Evolutionary conservation across 495 filamentous ascomycete genomes (phyloP), one percentile per base, ranked within the genome.

Genomic region (Neurospora sp.): DNA sequence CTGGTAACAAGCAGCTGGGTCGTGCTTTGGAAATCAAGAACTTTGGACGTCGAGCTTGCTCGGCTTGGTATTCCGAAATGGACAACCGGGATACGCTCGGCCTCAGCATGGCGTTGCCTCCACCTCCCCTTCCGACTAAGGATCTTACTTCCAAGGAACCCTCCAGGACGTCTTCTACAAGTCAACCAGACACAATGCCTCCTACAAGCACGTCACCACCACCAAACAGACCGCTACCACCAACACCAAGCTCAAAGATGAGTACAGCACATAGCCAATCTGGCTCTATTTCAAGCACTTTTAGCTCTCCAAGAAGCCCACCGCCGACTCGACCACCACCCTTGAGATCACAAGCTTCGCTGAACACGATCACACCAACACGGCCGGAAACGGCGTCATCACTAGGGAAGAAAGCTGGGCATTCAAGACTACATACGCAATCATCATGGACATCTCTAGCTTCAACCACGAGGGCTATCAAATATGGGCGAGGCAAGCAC

Each of bases 401-500:
- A 4, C 70, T 75, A 4, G 35, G 70, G 2, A 39, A 69, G 46
- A 74, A 70, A 14, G 18, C 73, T 77, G 59, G 78, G 76, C 8
- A 78, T 79, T 18, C 77, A 80, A 1, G 74, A 76, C 14, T 83
- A 80, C 37, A 79, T 79, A 11, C 78, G 59, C 73, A 77, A 20
- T 27, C 77, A 3, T 85, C 84, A 1, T 85, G 78, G 74, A 75
- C 76, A 7, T 83, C 79, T n/a, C 78, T 79, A 14, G 70, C 69
- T 9, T 83, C 81, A 18, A 81, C 75, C 11, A 73, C 73, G 69
- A 80, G 84, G 71, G 77, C 79, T 12, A 82, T 84, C 73, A 87
- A 86, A 75, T 87, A 84, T 39, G 85, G 79, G 9, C 79, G 75
- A 73, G 85, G 85, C 8, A 86, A 82, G 69, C 74, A 81, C 62